Evolutionary conservation across 1,284 basidiomycete genomes (phyloP), one percentile per base, ranked within the genome.

Genomic region (Agroathelia rolfsii): DNA sequence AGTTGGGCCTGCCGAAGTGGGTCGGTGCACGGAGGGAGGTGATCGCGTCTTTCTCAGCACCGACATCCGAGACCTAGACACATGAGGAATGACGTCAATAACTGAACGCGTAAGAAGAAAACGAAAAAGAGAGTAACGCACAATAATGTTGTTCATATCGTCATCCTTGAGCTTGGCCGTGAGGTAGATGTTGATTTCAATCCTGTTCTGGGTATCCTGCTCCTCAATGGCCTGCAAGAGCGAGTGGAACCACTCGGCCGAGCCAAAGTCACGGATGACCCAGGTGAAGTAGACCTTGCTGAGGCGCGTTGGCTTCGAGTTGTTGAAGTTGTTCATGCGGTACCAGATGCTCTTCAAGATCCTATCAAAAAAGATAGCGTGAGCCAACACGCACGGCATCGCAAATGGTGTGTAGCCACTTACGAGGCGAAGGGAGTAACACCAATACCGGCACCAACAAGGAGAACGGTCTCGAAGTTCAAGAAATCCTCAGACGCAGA

Each of bases 261-360:
- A 66, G 43, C 79, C 80, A 48, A 86, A 88, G 56, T 89, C 86
- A 45, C 83, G 79, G 51, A 90, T 89, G 45, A 89, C 85, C 83
- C 83, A 87, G 4, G 76, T 82, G 53, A 87, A 85, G 64, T 87
- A 87, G 31, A 86, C 80, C 60, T 86, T 86, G 29, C 79, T 82
- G 27, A 87, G 66, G 25, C 83, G 72, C 2, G 83, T 86, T 3
- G 75, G 71, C 54, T 75, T 79, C 18, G 69, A 70, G 45, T 64
- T 58, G 53, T 78, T 72, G 50, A 84, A 65, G 56, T 78, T 79
- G 61, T 89, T 90, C 76, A 88, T 82, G 30, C 84, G 76, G 62
- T 92, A 93, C 88, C 89, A 93, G 49, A 94, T 86, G n/a, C 80
- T 77, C 58, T 92, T 92, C 38, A 92, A 61, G 47, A 92, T 88